Percentiles rank a stretch among this genome's conserved stretches.
phyloP scores from a whole-genome alignment of 495 filamentous ascomycete genomes.

The Penicillium verhagenii region DNA sequence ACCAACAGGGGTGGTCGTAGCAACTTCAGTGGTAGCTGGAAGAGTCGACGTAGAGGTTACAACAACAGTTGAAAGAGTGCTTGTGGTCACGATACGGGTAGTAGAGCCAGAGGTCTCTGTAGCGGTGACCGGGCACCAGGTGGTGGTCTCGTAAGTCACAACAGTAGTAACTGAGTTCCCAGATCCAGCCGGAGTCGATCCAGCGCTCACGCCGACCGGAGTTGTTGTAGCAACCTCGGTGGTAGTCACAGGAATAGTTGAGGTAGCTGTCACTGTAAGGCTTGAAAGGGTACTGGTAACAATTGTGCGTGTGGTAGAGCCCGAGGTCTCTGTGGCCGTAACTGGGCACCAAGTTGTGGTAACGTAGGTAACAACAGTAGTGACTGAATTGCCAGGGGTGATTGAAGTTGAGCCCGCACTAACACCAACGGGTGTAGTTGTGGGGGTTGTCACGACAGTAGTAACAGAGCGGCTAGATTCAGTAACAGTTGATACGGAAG shows the following conservation, averaged over 20 bases:
- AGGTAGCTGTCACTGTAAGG: slow-evolving; percentile 27
- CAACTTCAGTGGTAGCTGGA: slow-evolving; percentile 11
- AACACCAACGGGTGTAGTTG: neutral
- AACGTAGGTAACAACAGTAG: slow-evolving; percentile 35
- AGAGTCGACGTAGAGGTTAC: slow-evolving; percentile 24
- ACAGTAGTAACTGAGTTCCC: slow-evolving; percentile 9
- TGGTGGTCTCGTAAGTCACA: slow-evolving; percentile 28
- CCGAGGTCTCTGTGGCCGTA: slow-evolving; percentile 25
- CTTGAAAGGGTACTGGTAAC: slow-evolving; percentile 20
- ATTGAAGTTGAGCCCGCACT: neutral
- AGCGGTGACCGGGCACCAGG: slow-evolving; percentile 40
- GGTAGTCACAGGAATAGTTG: slow-evolving; percentile 1
- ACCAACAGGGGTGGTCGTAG: neutral
- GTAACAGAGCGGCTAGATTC: neutral
- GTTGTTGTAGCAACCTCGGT: neutral
- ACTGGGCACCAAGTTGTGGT: slow-evolving; percentile 55
- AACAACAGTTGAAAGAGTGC: slow-evolving; percentile 35
- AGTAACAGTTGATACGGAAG: neutral
- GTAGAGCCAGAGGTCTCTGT: slow-evolving; percentile 31
- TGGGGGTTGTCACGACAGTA: neutral
- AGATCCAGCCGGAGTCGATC: neutral
- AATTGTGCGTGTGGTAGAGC: slow-evolving; percentile 5
- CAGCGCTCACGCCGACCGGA: neutral
- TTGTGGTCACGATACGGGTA: slow-evolving; percentile 30
- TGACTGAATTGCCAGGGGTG: slow-evolving; percentile 25